Percentiles rank a stretch among this genome's conserved stretches.
Evolutionary conservation across 2,329 filamentous ascomycete species (phyloP).

Genomic region (Coleophoma cylindrospora): DNA sequence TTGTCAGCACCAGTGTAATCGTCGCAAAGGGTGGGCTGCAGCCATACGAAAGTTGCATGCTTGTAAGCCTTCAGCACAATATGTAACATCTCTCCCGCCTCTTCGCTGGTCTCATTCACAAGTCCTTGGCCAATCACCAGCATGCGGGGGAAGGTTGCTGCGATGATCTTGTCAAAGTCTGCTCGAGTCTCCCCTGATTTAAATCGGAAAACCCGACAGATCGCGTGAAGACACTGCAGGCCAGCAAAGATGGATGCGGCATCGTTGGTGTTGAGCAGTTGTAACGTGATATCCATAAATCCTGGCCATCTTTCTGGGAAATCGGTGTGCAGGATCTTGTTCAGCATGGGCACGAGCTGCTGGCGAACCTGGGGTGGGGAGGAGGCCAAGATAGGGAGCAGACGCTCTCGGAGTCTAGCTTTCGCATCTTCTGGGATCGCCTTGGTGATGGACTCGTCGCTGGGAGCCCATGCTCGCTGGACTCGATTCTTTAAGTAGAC

Average conservation of each 20-base stretch:
- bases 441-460: slow-evolving; percentile 68
- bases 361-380: slow-evolving; percentile 79
- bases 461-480: slow-evolving; percentile 81
- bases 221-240: slow-evolving; percentile 86
- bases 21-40: slow-evolving; percentile 9
- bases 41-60: slow-evolving; percentile 87
- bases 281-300: slow-evolving; percentile 89
- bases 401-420: slow-evolving; percentile 74
- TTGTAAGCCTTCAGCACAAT: slow-evolving; percentile 96
- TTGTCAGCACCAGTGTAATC: slow-evolving; percentile 24
- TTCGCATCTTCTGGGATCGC: slow-evolving; percentile 88
- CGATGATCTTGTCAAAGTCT: slow-evolving; percentile 93
- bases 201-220: slow-evolving; percentile 94
- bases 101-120: slow-evolving; percentile 84
- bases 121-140: slow-evolving; percentile 83
- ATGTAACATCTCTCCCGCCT: slow-evolving; percentile 95
- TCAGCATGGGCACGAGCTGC: slow-evolving; percentile 88
- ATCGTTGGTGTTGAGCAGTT: slow-evolving; percentile 82
- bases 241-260: slow-evolving; percentile 85
- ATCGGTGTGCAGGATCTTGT: slow-evolving; percentile 93
- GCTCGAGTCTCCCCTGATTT: slow-evolving; percentile 74
- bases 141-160: slow-evolving; percentile 82
- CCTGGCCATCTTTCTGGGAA: slow-evolving; percentile 92
- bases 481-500: slow-evolving; percentile 98
- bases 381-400: slow-evolving; percentile 82